Evolutionary conservation across 2,329 filamentous ascomycete species (phyloP).

Genomic region (Hypoxylon sp.): DNA sequence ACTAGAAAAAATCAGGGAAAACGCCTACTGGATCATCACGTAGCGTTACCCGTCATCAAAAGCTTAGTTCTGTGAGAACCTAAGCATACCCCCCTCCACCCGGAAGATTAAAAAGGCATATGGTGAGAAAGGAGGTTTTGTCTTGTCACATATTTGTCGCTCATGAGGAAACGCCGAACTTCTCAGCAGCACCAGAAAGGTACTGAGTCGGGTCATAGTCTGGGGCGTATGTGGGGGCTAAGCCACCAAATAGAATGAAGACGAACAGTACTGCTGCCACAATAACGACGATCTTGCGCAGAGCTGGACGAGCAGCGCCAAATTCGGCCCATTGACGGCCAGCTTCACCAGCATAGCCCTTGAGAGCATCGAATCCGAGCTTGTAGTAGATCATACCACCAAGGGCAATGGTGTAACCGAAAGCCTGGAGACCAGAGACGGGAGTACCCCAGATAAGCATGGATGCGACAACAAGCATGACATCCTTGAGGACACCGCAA

Average conservation of each 20-base stretch:
- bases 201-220: conserved; percentile 68
- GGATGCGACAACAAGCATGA: conserved; percentile 83
- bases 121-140: conserved; percentile 33
- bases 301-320: conserved; percentile 79
- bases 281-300: conserved; percentile 84
- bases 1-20: conserved; percentile 47
- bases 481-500: conserved; percentile 90
- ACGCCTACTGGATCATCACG: conserved; percentile 40
- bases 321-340: conserved; percentile 89
- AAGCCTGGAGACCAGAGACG: conserved; percentile 82
- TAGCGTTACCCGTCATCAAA: conserved; percentile 39
- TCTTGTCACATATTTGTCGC: conserved; percentile 32
- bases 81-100: conserved; percentile 38
- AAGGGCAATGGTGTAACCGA: conserved; percentile 86
- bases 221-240: conserved; percentile 73
- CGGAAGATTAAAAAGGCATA: conserved; percentile 48
- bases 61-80: conserved; percentile 20
- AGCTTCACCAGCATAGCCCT: conserved; percentile 80
- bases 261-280: conserved; percentile 73
- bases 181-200: conserved; percentile 64
- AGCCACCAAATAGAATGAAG: conserved; percentile 78
- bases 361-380: conserved; percentile 85
- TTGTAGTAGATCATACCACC: conserved; percentile 88
- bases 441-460: conserved; percentile 87
- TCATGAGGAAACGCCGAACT: conserved; percentile 59